Conservation (phyloP, 352 stramenopile genomes). For the Halophytophthora batemanensis region DNA sequence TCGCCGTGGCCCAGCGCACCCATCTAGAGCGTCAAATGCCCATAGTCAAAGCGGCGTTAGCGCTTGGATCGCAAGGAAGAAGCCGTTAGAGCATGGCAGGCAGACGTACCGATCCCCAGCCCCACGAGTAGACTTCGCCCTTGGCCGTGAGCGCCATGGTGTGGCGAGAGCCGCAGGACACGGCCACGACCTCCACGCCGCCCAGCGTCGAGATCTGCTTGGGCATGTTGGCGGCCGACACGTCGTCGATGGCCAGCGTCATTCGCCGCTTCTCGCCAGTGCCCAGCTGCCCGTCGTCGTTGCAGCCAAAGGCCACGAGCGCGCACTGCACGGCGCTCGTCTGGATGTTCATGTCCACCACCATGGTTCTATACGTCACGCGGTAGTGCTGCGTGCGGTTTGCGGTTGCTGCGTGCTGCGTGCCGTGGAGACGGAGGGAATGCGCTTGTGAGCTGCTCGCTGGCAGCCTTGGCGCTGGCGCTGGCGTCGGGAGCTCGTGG, state of each 20-base stretch:
- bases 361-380: conserved; percentile 1
- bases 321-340: conserved; percentile 27
- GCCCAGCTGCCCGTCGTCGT: conserved; percentile 80
- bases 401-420: not conserved
- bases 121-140: conserved; percentile 70
- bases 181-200: conserved; percentile 53
- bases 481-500: no score
- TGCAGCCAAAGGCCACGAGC: conserved; percentile 76
- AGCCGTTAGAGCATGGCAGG: not conserved
- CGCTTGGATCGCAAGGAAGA: no score
- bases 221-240: conserved; percentile 76
- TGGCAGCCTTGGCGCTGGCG: not conserved
- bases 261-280: conserved; percentile 58
- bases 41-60: not conserved
- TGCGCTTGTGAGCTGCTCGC: not conserved
- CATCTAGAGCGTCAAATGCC: conserved; percentile 41
- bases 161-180: conserved; percentile 81
- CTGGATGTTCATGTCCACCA: conserved; percentile 14
- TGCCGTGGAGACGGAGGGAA: not conserved
- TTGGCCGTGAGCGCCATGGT: conserved; percentile 70
- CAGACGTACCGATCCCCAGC: conserved; percentile 67
- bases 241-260: conserved; percentile 58
- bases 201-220: conserved; percentile 47
- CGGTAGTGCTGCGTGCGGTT: no score
- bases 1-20: conserved; percentile 75